These are phyloP conservation scores for Amborella trichopoda DNA, from an alignment of 164 flowering plant species.

Conservation along the genomic window DNA sequence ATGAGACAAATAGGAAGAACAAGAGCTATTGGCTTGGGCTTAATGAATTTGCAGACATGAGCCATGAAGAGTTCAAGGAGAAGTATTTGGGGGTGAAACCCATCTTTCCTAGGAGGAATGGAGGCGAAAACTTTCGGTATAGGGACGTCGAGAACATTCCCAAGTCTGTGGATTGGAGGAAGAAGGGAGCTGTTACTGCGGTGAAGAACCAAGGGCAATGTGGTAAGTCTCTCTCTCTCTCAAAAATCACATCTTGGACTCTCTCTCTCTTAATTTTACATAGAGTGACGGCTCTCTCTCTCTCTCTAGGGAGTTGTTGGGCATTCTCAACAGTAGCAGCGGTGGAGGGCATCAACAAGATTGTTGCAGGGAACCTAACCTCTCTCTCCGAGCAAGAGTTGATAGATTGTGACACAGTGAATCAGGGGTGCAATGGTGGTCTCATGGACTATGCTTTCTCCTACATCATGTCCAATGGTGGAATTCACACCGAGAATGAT, in stretches of 20 bases:
- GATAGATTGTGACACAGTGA: slow-evolving; percentile 55
- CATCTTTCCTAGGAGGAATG: too few species aligned
- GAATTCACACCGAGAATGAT: slow-evolving; percentile 54
- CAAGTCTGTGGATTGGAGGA: slow-evolving; percentile 78
- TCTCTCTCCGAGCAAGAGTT: slow-evolving; percentile 78
- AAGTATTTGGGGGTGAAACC: slow-evolving; percentile 12
- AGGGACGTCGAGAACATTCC: slow-evolving; percentile 42
- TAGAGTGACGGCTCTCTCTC: not conserved
- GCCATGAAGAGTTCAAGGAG: slow-evolving; percentile 61
- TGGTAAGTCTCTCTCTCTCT: slow-evolving; percentile 27
- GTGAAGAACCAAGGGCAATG: slow-evolving; percentile 83
- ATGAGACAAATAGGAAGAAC: slow-evolving; percentile 47
- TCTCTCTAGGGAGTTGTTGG: slow-evolving; percentile 74
- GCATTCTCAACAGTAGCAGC: slow-evolving; percentile 86
- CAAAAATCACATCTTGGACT: not conserved
- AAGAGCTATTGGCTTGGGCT: slow-evolving; percentile 72
- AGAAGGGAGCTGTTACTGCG: slow-evolving; percentile 68
- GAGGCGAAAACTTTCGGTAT: slow-evolving; percentile 20
- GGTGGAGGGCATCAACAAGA: slow-evolving; percentile 81
- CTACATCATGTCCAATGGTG: slow-evolving; percentile 40
- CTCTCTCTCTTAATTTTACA: slow-evolving; percentile 1
- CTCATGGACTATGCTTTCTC: slow-evolving; percentile 72
- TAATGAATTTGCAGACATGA: slow-evolving; percentile 69
- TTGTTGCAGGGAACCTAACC: slow-evolving; percentile 61
- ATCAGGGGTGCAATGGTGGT: slow-evolving; percentile 80